Conservation (phyloP, 495 filamentous ascomycete species). For the Xylaria bambusicola region DNA sequence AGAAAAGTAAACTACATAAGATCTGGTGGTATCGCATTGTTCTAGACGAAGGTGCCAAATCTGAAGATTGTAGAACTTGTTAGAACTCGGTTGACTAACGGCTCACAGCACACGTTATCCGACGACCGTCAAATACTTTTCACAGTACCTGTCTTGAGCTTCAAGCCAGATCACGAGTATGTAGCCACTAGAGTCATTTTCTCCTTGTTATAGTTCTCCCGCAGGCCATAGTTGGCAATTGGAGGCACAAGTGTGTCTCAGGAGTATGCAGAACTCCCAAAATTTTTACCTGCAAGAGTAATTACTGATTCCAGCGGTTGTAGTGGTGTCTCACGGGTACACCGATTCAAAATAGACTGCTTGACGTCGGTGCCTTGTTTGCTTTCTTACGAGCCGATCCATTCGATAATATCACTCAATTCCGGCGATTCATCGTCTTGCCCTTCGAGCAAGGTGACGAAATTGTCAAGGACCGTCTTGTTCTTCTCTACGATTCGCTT, state of each 20-base stretch:
- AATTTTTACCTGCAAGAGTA: too few relatives aligned
- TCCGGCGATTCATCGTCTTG: conserved; percentile 31
- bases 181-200: too few relatives aligned
- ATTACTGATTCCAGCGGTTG: too few relatives aligned
- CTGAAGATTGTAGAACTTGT: not conserved
- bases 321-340: conserved; percentile 44
- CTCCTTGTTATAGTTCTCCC: too few relatives aligned
- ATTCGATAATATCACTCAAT: conserved; percentile 24
- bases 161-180: conserved; percentile 10
- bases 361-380: conserved; percentile 42
- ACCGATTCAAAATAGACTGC: conserved; percentile 42
- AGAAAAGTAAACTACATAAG: conserved; percentile 22
- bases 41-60: conserved; percentile 42
- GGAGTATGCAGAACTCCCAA: too few relatives aligned
- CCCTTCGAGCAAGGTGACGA: conserved; percentile 33
- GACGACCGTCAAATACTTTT: conserved; percentile 26
- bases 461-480: conserved; percentile 33
- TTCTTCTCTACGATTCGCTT: conserved; percentile 39
- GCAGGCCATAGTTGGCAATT: too few relatives aligned
- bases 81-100: not conserved
- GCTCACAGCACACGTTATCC: conserved; percentile 27
- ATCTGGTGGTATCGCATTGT: conserved; percentile 40
- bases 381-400: conserved; percentile 32
- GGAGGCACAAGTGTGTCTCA: too few relatives aligned
- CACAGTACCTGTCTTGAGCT: conserved; percentile 25